Base-by-base conservation (phyloP, 2,329 filamentous ascomycete species). In the Arthroderma uncinatum region DNA sequence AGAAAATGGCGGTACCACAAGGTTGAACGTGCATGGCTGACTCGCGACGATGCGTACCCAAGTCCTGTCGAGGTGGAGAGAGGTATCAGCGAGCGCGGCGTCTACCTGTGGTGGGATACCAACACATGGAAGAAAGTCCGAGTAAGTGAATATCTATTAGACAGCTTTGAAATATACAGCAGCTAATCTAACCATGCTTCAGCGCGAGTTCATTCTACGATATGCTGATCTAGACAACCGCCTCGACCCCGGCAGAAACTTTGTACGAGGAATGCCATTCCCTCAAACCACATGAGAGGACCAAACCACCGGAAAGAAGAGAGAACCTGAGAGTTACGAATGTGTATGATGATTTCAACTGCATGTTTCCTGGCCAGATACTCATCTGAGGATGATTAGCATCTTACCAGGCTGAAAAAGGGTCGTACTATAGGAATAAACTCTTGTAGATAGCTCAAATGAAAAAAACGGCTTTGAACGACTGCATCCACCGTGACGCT, bases 1-100 rank as follows among this genome's bases (percentile, higher is more conserved):
- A 72, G 76, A 59, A 78, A 78, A 62, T 78, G 76, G 76, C 69
- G 76, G 53, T 78, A 78, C 62, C 76, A 78, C 64, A 78, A 78
- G 67, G 68, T 75, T n/a, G 74, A 77, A 61, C 71, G 75, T 52
- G 75, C 75, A 64, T 78, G 76, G 76, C 67, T 78, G 56, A 78
- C 76, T 28, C 70, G 76, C 54, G 76, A 78, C 57, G 73, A 76
- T 50, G 70, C 70, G 25, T 76, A 73, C 56, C 72, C 73, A 7
- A 74, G 72, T 9, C 76, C 76, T 6, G 73, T 76, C n/a, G 70
- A 76, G 52, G 68, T 77, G 25, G 74, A 76, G 59, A 70, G 74
- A 47, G 73, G 74, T 37, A 70, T 74, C 39, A 76, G 73, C 50
- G 76, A 78, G 62, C 73, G 75, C 57, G 76, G 76, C n/a, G 74